A percentile compares a stretch with the other conserved stretches of the same genome.
These are phyloP conservation scores for Microsporum audouinii DNA, from an alignment of 2,329 filamentous ascomycete genomes.

Conservation along the genomic window DNA sequence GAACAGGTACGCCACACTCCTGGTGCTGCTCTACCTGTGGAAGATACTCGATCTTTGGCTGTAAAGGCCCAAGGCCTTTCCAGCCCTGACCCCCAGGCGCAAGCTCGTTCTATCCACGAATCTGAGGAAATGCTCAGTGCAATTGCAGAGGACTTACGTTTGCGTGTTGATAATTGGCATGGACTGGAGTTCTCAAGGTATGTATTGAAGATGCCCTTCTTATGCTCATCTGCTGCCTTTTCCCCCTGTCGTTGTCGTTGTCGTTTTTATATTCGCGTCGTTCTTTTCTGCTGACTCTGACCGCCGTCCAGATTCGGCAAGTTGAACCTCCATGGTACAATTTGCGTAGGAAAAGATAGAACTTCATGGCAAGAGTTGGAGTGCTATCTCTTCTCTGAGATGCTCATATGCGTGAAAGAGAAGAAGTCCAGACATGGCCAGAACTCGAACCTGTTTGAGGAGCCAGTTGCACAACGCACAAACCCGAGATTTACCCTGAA, in stretches of 20 bases:
- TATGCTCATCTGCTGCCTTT: too few relatives aligned
- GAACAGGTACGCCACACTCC: conserved; percentile 58
- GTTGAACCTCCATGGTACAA: conserved; percentile 73
- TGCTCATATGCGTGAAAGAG: conserved; percentile 99
- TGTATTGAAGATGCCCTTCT: conserved; percentile 14
- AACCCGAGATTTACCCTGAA: conserved; percentile 76
- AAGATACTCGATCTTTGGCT: conserved; percentile 43
- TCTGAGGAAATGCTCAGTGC: conserved; percentile 66
- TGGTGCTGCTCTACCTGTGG: conserved; percentile 36
- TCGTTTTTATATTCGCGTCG: neutral
- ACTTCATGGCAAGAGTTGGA: conserved; percentile 95
- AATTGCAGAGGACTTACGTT: conserved; percentile 72
- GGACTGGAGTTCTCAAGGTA: conserved; percentile 79
- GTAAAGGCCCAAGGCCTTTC: conserved; percentile 25
- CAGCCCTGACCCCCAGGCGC: conserved; percentile 10
- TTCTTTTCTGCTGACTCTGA: conserved; percentile 1
- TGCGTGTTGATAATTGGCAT: conserved; percentile 96
- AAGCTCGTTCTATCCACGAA: conserved; percentile 54
- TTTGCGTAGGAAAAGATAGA: conserved; percentile 91
- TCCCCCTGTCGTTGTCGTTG: neutral
- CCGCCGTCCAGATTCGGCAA: conserved; percentile 62
- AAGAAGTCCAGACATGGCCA: conserved; percentile 54
- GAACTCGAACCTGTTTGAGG: conserved; percentile 55
- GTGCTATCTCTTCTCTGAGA: conserved; percentile 93
- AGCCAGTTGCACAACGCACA: conserved; percentile 45